These are phyloP conservation scores for Candolleomyces efflorescens DNA, from an alignment of 768 basidiomycete species.

Conservation along the genomic window DNA sequence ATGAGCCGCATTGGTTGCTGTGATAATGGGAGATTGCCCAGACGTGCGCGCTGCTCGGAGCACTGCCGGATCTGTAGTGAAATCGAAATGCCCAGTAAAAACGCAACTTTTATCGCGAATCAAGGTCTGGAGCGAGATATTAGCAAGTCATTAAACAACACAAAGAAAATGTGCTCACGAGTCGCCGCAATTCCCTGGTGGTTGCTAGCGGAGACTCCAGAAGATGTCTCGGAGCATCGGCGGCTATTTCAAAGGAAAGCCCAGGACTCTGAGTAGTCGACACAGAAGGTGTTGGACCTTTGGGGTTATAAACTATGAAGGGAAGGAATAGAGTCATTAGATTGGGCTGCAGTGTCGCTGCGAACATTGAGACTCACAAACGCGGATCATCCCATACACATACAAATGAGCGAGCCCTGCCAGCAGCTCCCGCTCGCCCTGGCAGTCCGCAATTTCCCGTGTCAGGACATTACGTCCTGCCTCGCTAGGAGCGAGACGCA, in stretches of 20 bases:
- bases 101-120: slow-evolving; percentile 1
- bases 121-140: neutral
- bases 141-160: neutral
- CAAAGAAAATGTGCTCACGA: neutral
- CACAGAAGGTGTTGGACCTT: slow-evolving; percentile 1
- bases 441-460: slow-evolving; percentile 2
- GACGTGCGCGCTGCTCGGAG: neutral
- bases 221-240: neutral
- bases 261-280: slow-evolving; percentile 2
- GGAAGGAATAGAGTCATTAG: neutral
- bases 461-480: neutral
- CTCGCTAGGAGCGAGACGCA: neutral
- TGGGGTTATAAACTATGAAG: slow-evolving; percentile 8
- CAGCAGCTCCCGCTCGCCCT: slow-evolving; percentile 2
- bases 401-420: slow-evolving; percentile 7
- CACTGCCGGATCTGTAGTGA: neutral
- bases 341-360: neutral
- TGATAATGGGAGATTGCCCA: neutral
- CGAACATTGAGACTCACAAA: slow-evolving; percentile 2
- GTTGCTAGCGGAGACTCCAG: neutral
- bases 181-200: neutral
- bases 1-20: neutral
- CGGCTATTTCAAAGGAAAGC: too few species aligned
- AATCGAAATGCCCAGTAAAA: neutral
- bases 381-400: slow-evolving; percentile 5